Percentiles rank a stretch among this genome's conserved stretches.
Conservation (phyloP, 768 basidiomycete species). For the Inosperma sp. region DNA sequence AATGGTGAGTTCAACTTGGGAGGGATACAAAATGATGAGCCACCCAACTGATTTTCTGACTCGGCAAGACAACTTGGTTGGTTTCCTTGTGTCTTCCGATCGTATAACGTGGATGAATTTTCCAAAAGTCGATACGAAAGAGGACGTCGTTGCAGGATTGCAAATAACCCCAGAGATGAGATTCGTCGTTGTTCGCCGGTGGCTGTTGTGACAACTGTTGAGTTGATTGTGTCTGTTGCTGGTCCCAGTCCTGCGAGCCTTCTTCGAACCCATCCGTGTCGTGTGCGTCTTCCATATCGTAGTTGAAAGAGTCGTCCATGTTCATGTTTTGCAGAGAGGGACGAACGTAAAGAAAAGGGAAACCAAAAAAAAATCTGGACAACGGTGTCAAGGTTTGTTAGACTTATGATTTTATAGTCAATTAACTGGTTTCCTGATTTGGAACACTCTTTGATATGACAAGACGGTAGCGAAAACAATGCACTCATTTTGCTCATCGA, state of each 20-base stretch:
- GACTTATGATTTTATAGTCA: constrained; percentile 35
- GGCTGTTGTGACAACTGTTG: constrained; percentile 39
- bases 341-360: constrained; percentile 9
- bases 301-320: constrained; percentile 18
- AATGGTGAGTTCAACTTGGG: constrained; percentile 3
- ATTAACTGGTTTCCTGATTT: too few relatives aligned
- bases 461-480: too few relatives aligned
- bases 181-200: constrained; percentile 26
- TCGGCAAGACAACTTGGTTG: constrained; percentile 56
- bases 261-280: constrained; percentile 20
- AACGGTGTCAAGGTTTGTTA: neutral
- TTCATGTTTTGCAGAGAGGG: constrained; percentile 7
- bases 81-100: constrained; percentile 51
- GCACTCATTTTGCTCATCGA: too few relatives aligned
- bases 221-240: constrained; percentile 42
- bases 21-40: neutral
- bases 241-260: constrained; percentile 27
- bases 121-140: constrained; percentile 59
- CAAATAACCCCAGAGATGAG: constrained; percentile 66
- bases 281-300: constrained; percentile 18
- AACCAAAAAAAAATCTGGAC: neutral
- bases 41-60: constrained; percentile 69
- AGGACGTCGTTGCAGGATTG: constrained; percentile 53
- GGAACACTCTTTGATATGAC: too few relatives aligned
- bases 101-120: constrained; percentile 41